Conservation (phyloP, 495 filamentous ascomycete species). For the Aspergillus campestris region DNA sequence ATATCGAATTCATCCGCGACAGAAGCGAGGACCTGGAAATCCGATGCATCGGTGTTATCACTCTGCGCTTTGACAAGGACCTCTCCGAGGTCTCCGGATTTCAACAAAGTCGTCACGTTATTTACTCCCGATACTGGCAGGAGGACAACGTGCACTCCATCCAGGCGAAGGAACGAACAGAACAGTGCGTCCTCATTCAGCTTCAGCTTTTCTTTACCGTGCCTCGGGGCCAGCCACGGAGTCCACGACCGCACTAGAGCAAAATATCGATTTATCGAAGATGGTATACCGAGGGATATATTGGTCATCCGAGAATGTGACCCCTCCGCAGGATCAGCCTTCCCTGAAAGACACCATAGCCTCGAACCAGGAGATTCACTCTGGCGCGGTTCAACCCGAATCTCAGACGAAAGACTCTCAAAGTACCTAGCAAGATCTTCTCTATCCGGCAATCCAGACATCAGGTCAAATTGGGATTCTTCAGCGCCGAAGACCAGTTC, state of each 20-base stretch:
- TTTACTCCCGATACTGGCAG: conserved; percentile 71
- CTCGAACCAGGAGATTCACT: conserved; percentile 64
- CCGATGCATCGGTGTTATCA: conserved; percentile 47
- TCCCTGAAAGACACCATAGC: conserved; percentile 60
- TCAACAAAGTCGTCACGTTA: conserved; percentile 63
- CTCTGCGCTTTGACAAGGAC: conserved; percentile 63
- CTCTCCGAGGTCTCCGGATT: conserved; percentile 55
- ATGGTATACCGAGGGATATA: conserved; percentile 57
- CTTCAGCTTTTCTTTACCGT: conserved; percentile 58
- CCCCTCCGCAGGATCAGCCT: conserved; percentile 44
- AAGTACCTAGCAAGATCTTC: conserved; percentile 54
- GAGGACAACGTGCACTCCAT: conserved; percentile 74
- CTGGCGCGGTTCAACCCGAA: conserved; percentile 45
- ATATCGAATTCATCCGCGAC: conserved; percentile 68
- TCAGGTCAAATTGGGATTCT: too few relatives aligned
- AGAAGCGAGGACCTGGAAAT: conserved; percentile 60
- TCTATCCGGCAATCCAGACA: conserved; percentile 5
- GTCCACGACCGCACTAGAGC: conserved; percentile 68
- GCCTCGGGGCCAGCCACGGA: conserved; percentile 82
- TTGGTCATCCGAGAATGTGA: conserved; percentile 46
- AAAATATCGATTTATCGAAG: conserved; percentile 55
- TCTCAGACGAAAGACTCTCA: conserved; percentile 43
- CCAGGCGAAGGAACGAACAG: conserved; percentile 65
- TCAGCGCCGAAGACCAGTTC: conserved; percentile 40
- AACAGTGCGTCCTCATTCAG: conserved; percentile 72